Evolutionary conservation across 768 basidiomycete genomes (phyloP).

Genomic region (Lactarius tabidus): DNA sequence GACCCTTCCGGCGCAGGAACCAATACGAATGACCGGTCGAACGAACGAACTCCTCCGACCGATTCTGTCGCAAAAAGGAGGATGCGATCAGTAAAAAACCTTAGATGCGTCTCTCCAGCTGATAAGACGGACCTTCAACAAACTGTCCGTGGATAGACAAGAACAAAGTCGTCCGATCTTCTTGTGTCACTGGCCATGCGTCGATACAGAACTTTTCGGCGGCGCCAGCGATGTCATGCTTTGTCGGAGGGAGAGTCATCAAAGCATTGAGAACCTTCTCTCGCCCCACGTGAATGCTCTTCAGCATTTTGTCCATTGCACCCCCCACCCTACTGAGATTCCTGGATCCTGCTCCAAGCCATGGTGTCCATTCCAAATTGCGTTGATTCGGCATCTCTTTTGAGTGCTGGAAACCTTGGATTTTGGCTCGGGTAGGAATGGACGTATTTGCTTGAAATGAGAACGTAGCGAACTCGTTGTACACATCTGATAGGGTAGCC

Average conservation of each 20-base stretch:
- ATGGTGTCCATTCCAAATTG: conserved; percentile 73
- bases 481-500: conserved; percentile 59
- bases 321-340: conserved; percentile 69
- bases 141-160: conserved; percentile 87
- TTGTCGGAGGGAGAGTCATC: conserved; percentile 64
- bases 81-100: background rate
- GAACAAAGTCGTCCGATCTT: conserved; percentile 52
- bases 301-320: conserved; percentile 56
- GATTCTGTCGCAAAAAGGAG: conserved; percentile 43
- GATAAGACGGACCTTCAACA: conserved; percentile 64
- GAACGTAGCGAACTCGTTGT: conserved; percentile 85
- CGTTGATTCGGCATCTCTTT: conserved; percentile 75
- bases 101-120: background rate
- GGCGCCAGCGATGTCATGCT: conserved; percentile 75
- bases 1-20: conserved; percentile 78
- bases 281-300: conserved; percentile 68
- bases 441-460: conserved; percentile 84
- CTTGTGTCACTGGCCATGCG: conserved; percentile 70
- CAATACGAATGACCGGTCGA: conserved; percentile 89
- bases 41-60: conserved; percentile 78
- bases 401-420: conserved; percentile 61
- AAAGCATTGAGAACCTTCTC: conserved; percentile 61
- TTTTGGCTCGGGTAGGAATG: conserved; percentile 72
- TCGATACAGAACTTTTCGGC: conserved; percentile 86
- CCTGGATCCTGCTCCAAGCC: conserved; percentile 63